Conservation (phyloP, 139 green algal species). For the Pleodorina starrii region DNA sequence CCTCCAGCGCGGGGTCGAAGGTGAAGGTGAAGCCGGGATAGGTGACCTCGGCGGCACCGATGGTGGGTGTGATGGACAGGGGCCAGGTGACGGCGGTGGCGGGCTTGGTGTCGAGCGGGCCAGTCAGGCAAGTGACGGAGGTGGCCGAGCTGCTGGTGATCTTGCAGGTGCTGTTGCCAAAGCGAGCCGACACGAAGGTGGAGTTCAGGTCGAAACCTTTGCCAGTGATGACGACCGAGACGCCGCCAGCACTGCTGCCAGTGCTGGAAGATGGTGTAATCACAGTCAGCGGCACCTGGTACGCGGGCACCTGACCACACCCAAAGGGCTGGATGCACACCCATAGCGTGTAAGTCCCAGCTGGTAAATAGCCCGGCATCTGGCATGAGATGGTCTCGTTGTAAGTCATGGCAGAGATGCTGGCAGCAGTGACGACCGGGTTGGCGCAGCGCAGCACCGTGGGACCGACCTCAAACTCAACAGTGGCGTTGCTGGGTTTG, state of each 20-base stretch:
- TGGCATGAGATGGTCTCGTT: not conserved
- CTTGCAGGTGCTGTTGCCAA: constrained; percentile 22
- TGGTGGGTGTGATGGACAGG: constrained; percentile 3
- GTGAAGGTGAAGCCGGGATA: constrained; percentile 50
- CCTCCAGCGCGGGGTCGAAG: constrained; percentile 56
- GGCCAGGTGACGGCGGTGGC: not conserved
- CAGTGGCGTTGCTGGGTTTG: not conserved
- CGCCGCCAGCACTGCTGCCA: constrained; percentile 47
- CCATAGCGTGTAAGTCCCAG: constrained; percentile 43
- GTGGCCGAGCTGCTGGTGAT: not conserved
- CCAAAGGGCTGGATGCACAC: constrained; percentile 38
- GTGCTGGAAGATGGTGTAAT: not conserved
- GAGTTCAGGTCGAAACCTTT: constrained; percentile 39
- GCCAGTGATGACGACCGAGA: constrained; percentile 34
- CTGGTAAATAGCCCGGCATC: constrained; percentile 38
- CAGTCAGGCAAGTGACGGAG: constrained; percentile 42
- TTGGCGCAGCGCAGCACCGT: not conserved
- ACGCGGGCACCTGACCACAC: not conserved
- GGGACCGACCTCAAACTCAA: constrained; percentile 26
- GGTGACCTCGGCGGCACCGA: not conserved
- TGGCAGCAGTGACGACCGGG: not conserved
- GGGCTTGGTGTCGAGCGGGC: not conserved
- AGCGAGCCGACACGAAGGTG: not conserved
- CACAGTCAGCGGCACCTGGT: constrained; percentile 37
- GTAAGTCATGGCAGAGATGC: not conserved